phyloP scores from a whole-genome alignment of 257 asterid genomes.

The Capsicum pubescens region DNA sequence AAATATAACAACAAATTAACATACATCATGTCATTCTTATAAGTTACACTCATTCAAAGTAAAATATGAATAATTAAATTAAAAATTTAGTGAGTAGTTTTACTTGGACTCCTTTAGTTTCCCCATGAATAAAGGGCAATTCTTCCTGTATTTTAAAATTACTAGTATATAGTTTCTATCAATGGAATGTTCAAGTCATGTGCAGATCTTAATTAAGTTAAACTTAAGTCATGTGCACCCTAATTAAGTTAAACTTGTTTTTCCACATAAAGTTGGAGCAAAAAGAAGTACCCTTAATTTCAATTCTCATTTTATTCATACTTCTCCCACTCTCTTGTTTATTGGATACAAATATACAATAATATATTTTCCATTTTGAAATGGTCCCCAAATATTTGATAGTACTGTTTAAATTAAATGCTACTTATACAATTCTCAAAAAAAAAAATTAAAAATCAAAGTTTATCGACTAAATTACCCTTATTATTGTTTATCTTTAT shows the following conservation, averaged over 20 bases:
- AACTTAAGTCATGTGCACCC: background rate
- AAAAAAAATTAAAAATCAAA: background rate
- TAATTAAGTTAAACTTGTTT: background rate
- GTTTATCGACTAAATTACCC: background rate
- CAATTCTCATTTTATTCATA: background rate
- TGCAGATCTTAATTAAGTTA: background rate
- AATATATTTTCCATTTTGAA: background rate
- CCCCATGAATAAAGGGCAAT: background rate
- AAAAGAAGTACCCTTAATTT: no score
- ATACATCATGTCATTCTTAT: background rate
- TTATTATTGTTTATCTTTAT: no score
- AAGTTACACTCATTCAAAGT: background rate
- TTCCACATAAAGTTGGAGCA: no score
- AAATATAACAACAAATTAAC: background rate
- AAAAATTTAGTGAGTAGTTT: background rate
- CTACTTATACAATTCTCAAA: background rate
- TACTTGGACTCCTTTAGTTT: background rate
- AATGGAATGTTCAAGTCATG: background rate
- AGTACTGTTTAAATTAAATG: background rate
- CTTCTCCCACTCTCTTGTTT: background rate
- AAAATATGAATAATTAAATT: background rate
- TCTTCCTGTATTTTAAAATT: background rate
- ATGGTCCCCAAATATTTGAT: background rate
- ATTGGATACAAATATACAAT: background rate
- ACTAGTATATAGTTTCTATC: background rate